Evolutionary conservation across 805 yeast genomes (phyloP).

Genomic region (Pichia ethanolica): DNA sequence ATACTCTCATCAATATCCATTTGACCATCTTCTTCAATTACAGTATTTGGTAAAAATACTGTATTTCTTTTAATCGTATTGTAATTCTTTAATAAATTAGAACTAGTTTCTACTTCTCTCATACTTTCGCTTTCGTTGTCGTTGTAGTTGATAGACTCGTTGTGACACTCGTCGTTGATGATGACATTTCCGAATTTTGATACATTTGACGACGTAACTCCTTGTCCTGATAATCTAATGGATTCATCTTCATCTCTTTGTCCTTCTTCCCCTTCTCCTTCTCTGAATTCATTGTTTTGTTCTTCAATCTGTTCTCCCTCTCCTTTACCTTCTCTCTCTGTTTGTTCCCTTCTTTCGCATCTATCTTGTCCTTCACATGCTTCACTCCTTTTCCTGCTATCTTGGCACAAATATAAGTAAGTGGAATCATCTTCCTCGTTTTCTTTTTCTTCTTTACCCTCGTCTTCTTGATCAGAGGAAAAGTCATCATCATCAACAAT

Average conservation of each 20-base stretch:
- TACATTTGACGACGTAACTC: too few species aligned
- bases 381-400: not conserved
- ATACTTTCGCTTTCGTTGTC: not conserved
- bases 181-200: not conserved
- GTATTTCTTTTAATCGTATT: constrained; percentile 22
- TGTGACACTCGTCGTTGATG: not conserved
- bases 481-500: not conserved
- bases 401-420: not conserved
- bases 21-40: constrained; percentile 5
- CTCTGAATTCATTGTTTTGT: not conserved
- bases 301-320: not conserved
- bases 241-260: not conserved
- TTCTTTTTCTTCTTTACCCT: not conserved
- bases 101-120: not conserved
- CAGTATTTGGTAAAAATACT: constrained; percentile 15
- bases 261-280: not conserved
- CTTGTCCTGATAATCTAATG: too few species aligned
- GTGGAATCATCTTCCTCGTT: not conserved
- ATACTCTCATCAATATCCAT: not conserved
- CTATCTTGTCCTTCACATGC: not conserved
- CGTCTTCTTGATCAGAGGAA: not conserved
- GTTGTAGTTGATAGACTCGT: too few species aligned
- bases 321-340: not conserved
- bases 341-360: not conserved
- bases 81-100: constrained; percentile 19